A percentile compares a stretch with the other conserved stretches of the same genome.
phyloP scores from a whole-genome alignment of 768 basidiomycete species.

The Erythrobasidium yunnanense region DNA sequence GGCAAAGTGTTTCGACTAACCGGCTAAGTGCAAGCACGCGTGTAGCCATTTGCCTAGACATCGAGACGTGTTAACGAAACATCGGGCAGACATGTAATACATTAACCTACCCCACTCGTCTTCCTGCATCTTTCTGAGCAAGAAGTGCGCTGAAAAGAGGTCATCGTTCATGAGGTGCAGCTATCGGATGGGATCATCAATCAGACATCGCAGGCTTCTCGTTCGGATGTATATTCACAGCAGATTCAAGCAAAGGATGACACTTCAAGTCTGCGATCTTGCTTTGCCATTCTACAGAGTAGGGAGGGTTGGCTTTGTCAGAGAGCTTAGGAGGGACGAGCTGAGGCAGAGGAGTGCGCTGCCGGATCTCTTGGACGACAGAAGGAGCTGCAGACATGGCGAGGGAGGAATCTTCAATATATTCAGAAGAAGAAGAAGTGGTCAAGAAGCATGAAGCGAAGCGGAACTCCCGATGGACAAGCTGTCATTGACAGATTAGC shows the following conservation, averaged over 20 bases:
- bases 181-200: background rate
- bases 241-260: slow-evolving; percentile 32
- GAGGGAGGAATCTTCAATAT: no score
- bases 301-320: slow-evolving; percentile 31
- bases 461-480: no score
- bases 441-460: no score
- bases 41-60: slow-evolving; percentile 27
- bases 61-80: background rate
- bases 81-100: background rate
- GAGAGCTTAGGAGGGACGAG: slow-evolving; percentile 30
- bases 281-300: slow-evolving; percentile 5
- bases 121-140: slow-evolving; percentile 37
- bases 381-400: background rate
- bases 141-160: slow-evolving; percentile 36
- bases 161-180: slow-evolving; percentile 37
- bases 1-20: background rate
- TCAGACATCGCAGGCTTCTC: background rate
- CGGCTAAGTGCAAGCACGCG: slow-evolving; percentile 23
- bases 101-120: slow-evolving; percentile 36
- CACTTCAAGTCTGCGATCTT: slow-evolving; percentile 33
- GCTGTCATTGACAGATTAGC: no score
- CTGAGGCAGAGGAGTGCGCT: slow-evolving; percentile 29
- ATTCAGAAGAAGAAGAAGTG: background rate
- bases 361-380: slow-evolving; percentile 23
- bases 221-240: background rate